phyloP scores from a whole-genome alignment of 345 rosid species.

The Salix exigua region DNA sequence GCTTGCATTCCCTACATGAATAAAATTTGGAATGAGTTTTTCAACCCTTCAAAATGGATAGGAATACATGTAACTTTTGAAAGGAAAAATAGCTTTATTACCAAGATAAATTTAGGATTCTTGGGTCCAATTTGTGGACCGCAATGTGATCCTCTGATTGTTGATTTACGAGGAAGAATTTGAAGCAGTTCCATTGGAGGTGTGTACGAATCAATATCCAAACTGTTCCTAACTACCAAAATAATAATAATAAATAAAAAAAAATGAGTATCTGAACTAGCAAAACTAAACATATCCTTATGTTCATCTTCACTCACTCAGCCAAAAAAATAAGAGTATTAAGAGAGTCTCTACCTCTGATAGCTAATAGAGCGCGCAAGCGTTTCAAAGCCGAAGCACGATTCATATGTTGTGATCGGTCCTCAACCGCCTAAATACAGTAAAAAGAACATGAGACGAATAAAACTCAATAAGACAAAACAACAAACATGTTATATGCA shows the following conservation, averaged over 20 bases:
- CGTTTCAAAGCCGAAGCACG: constrained; percentile 79
- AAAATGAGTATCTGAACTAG: too few relatives aligned
- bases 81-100: constrained; percentile 16
- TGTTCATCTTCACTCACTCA: too few relatives aligned
- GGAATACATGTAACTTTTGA: not conserved
- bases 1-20: constrained; percentile 82
- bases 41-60: not conserved
- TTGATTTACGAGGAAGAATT: constrained; percentile 77
- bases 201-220: constrained; percentile 52
- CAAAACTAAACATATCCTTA: not conserved
- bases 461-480: not conserved
- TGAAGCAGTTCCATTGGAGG: constrained; percentile 83
- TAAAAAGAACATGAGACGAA: too few relatives aligned
- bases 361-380: constrained; percentile 72
- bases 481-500: constrained; percentile 20
- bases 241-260: not conserved
- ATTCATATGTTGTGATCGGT: constrained; percentile 91
- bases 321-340: not conserved
- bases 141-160: constrained; percentile 52
- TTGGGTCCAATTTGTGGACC: constrained; percentile 91
- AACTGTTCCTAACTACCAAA: constrained; percentile 60
- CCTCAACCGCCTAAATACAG: constrained; percentile 56
- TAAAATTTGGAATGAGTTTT: too few relatives aligned
- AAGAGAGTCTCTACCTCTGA: constrained; percentile 43
- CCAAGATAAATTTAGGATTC: constrained; percentile 77